phyloP scores from a whole-genome alignment of 2,329 filamentous ascomycete genomes.

The Cytospora mali region DNA sequence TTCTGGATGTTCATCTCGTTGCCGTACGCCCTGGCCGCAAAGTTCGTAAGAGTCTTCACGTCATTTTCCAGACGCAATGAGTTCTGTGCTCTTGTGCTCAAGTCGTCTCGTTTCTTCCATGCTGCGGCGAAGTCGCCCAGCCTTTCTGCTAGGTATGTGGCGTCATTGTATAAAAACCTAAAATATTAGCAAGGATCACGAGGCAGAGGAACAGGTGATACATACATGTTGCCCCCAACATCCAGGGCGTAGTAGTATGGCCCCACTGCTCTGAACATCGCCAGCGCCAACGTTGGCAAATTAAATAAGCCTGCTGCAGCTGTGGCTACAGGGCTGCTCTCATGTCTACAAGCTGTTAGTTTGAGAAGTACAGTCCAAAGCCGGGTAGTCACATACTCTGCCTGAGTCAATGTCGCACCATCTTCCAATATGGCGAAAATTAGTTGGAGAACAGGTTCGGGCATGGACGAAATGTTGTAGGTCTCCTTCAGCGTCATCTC shows the following conservation, averaged over 20 bases:
- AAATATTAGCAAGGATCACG: background rate
- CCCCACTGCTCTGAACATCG: constrained; percentile 79
- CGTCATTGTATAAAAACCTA: constrained; percentile 70
- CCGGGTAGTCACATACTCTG: constrained; percentile 41
- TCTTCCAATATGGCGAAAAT: constrained; percentile 64
- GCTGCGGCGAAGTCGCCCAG: constrained; percentile 50
- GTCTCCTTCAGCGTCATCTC: constrained; percentile 81
- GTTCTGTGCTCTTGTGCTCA: constrained; percentile 52
- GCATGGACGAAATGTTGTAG: constrained; percentile 87
- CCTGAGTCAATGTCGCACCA: constrained; percentile 59
- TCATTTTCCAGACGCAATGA: constrained; percentile 64
- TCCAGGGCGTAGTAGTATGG: constrained; percentile 71
- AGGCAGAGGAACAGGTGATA: background rate
- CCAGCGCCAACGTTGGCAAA: constrained; percentile 71
- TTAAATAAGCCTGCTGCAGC: constrained; percentile 71
- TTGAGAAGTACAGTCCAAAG: background rate
- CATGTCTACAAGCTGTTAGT: constrained; percentile 37
- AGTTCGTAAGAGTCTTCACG: constrained; percentile 59
- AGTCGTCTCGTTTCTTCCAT: constrained; percentile 58
- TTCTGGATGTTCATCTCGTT: constrained; percentile 64
- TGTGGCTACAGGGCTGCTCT: constrained; percentile 62
- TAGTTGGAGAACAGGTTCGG: constrained; percentile 72
- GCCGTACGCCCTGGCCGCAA: constrained; percentile 63
- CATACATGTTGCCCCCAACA: constrained; percentile 66
- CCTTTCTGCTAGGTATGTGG: constrained; percentile 63